Base-by-base conservation (phyloP, 2,329 filamentous ascomycete species). In the Malbranchea cinnamomea region DNA sequence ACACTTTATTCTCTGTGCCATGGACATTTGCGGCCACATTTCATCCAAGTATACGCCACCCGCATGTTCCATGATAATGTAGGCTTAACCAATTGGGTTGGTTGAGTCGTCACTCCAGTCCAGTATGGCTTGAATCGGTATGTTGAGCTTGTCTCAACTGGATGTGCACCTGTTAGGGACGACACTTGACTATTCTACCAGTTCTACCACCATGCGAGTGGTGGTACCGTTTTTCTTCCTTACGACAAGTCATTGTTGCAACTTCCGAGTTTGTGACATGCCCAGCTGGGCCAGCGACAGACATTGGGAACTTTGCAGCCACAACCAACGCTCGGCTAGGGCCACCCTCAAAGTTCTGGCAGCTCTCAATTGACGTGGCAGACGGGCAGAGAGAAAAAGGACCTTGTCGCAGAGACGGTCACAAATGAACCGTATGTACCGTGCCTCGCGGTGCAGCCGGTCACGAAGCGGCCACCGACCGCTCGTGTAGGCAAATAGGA, bases 281-380 rank as follows among this genome's bases (percentile, higher is more conserved):
- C 17, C 26, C 28, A 17, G 35, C 32, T 27, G 32, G 26, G 10
- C 35, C 32, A 27, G 55, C 53, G 19, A 57, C 25, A 2, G 33
- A 32, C 39, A 54, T 59, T 2, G 57, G 59, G n/a, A 63, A 33
- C 39, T 50, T 55, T 2, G 54, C 60, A 10, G 63, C 50, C 13
- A 60, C 32, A 20, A 61, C 46, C 29, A 64, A 62, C 15, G 54
- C 54, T 39, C 55, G 43, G 33, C 62, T 63, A 36, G 53, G 62
- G 2, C 53, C 50, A 4, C 60, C 56, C 45, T 64, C 59, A 28
- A 51, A 47, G 42, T 64, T 63, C 28, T 53, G 44, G 34, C 43
- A 61, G 10, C 33, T 41, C 31, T 33, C 34, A 23, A 63, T 46
- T 6, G 38, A 39, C 8, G 20, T 44, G 22, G 56, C 53, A 23